Evolutionary conservation across 106 monocot species (phyloP), one percentile per base, ranked within the genome.

Genomic region (Apostasia shenzhenica): DNA sequence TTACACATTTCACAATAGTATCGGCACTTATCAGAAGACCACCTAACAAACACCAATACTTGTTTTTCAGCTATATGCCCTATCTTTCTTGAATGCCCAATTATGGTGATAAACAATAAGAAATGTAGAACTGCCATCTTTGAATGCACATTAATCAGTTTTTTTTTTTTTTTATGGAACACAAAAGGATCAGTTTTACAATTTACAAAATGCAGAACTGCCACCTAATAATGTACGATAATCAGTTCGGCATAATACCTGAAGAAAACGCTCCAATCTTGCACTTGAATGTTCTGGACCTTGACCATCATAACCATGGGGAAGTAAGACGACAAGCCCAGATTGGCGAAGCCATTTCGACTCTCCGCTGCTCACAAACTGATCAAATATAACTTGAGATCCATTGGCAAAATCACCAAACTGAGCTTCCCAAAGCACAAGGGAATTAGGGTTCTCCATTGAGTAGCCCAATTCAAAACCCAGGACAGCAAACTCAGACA

Each of bases 301-400:
- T 81, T 93, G 99, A 37, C 99, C 99, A 81, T 99, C 99, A 77
- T 93, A 99, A 56, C 99, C 99, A 90, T 99, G 99, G 39, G 99
- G 99, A 77, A 99, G 80, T 64, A 93, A 78, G 54, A 87, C 79
- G 54, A 83, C 85, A 59, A 99, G 93, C 45, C 99, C 99, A 76
- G 79, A 87, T 76, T 99, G 99, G 37, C 92, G 86, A 52, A 93
- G 81, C 99, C 99, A 99, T 67, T 93, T 99, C 12, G 93, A 81
- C 73, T 99, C 99, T 48, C 93, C 99, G 63, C 93, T 90, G 70
- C 99, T 90, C 81, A 99, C 54, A 76, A 99, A 99, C 62, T 99
- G 89, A 78, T 99, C 99, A 70, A 90, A 99, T 45, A 99, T 88
- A 46, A 99, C 90, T 73, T 99, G 99, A 66, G 99, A 92, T 48